Evolutionary conservation across 805 yeast genomes (phyloP), one percentile per base, ranked within the genome.

Genomic region (Sugiyamaella chiloensis): DNA sequence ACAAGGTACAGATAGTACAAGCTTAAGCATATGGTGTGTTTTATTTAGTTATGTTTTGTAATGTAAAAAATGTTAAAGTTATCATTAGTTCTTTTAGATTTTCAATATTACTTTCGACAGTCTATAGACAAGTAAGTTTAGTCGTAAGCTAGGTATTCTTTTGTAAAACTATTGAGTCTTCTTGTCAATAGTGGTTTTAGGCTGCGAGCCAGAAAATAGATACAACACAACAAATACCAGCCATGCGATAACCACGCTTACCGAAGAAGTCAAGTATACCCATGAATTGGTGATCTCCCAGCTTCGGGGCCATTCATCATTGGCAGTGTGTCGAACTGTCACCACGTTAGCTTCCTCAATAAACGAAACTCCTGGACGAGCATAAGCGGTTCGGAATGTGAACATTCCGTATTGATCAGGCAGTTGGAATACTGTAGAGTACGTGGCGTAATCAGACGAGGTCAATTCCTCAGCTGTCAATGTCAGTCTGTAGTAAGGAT

Each of bases 371-470:
- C 98, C 98, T 11, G 78, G 72, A 62, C 96, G 81, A 64, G 78
- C 78, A 71, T 90, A 90, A 59, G 85, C 84, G 40, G 85, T 74
- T 52, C 75, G 75, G 64, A 87, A 89, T 1, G 96, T 86, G 70
- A 89, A 93, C 78, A 93, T 85, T 48, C 99, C 99, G 67, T 93
- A 96, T 61, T 89, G 96, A 66, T 91, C 97, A 19, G 99, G 99
- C 31, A 88, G 68, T 40, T 75, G 75, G 67, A 93, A 88, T 16
- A 70, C 63, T 41, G 63, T 69, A 32, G 74, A 60, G 60, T 80
- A 83, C n/a, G 74, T 66, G n/a, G 56, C 35, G 9, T 68, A 69
- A 2, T 40, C 48, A 20, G 17, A 30, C 7, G 43, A 29, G 16
- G 36, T 23, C 32, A 12, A 3, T 19, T 24, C 24, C n/a, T 40